phyloP scores from a whole-genome alignment of 1,139 yeast genomes.

The Protomyces gravidus region DNA sequence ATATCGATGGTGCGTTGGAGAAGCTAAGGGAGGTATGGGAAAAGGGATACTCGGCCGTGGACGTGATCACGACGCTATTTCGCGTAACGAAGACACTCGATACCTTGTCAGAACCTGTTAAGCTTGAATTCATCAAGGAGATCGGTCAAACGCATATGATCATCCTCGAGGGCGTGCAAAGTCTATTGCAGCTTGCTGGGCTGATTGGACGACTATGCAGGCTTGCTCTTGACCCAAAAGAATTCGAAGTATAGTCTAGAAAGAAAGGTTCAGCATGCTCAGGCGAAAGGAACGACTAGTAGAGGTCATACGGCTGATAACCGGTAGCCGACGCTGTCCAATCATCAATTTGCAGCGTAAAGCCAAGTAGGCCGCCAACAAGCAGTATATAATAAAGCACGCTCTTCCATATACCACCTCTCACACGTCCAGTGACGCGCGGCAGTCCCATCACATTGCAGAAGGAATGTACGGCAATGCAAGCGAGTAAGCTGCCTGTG shows the following conservation, averaged over 20 bases:
- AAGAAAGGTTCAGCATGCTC: background rate
- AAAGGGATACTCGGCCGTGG: slow-evolving; percentile 91
- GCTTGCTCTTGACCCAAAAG: slow-evolving; percentile 30
- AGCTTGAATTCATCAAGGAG: slow-evolving; percentile 66
- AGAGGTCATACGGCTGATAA: slow-evolving; percentile 3
- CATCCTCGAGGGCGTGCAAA: slow-evolving; percentile 85
- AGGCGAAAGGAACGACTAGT: background rate
- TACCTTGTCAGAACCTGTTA: slow-evolving; percentile 54
- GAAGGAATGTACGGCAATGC: slow-evolving; percentile 60
- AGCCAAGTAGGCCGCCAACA: slow-evolving; percentile 46
- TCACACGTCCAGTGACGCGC: slow-evolving; percentile 37
- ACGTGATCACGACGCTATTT: slow-evolving; percentile 84
- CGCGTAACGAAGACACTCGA: slow-evolving; percentile 75
- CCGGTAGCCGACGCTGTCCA: slow-evolving; percentile 7
- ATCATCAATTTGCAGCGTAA: slow-evolving; percentile 36
- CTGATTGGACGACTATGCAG: slow-evolving; percentile 60
- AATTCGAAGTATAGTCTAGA: slow-evolving; percentile 23
- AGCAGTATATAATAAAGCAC: slow-evolving; percentile 47
- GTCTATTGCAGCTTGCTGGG: slow-evolving; percentile 80
- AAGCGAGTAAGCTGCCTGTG: slow-evolving; percentile 58
- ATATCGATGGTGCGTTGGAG: slow-evolving; percentile 66
- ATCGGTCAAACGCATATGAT: slow-evolving; percentile 50
- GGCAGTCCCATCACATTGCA: slow-evolving; percentile 86
- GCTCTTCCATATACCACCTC: slow-evolving; percentile 36
- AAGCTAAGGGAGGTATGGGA: slow-evolving; percentile 69